These are phyloP conservation scores for Grigorovia transvaalensis DNA, from an alignment of 805 yeast species.

Conservation along the genomic window DNA sequence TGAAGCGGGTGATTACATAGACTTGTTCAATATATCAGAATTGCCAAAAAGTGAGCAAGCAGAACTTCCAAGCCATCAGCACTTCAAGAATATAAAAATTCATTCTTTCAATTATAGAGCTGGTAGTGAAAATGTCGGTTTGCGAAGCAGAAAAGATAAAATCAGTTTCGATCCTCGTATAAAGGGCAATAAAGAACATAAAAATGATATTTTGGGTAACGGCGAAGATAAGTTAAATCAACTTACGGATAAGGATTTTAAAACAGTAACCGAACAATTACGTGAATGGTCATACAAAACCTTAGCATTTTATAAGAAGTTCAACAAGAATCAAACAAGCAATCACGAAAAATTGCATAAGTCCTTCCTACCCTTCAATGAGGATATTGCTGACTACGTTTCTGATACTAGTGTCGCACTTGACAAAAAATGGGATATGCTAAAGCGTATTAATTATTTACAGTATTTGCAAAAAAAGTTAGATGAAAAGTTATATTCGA, in stretches of 20 bases:
- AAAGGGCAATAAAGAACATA: conserved; percentile 53
- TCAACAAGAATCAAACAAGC: background rate
- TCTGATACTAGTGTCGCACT: conserved; percentile 37
- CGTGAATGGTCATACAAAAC: conserved; percentile 45
- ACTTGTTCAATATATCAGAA: background rate
- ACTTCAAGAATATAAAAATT: conserved; percentile 2
- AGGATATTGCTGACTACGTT: conserved; percentile 48
- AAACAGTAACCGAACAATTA: conserved; percentile 45
- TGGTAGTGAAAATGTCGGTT: conserved; percentile 77
- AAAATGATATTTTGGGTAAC: conserved; percentile 62
- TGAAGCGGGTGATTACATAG: background rate
- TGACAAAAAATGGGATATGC: conserved; percentile 56
- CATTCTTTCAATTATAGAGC: conserved; percentile 80
- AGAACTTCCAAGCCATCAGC: conserved; percentile 3
- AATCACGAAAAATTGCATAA: conserved; percentile 16
- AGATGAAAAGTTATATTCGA: conserved; percentile 20
- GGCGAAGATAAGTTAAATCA: conserved; percentile 56
- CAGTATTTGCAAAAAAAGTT: conserved; percentile 54
- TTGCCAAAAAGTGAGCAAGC: background rate
- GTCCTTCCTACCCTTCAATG: conserved; percentile 43
- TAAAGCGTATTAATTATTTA: conserved; percentile 60
- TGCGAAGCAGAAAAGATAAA: conserved; percentile 63
- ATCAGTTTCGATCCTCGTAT: conserved; percentile 77
- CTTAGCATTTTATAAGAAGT: conserved; percentile 26
- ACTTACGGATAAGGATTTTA: conserved; percentile 40